A percentile compares a stretch with the other conserved stretches of the same genome.
These are phyloP conservation scores for Platanus orientalis DNA, from an alignment of 164 flowering plant genomes.

Conservation along the genomic window DNA sequence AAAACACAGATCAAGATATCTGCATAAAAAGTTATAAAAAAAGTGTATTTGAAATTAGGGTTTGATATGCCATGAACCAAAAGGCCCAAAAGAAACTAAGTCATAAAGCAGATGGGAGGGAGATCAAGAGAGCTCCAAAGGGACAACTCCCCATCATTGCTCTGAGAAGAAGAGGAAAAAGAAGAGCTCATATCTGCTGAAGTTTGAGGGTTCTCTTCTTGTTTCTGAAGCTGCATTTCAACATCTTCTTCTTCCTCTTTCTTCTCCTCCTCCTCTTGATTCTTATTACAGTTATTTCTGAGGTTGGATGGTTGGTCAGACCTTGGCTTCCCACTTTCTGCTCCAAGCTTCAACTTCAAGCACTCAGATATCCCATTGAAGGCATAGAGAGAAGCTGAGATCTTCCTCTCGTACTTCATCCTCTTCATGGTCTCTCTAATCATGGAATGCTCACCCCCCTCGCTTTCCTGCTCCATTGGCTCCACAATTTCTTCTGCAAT, in stretches of 20 bases:
- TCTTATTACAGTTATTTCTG: not conserved
- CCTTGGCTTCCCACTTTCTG: not conserved
- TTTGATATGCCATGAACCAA: too few species aligned
- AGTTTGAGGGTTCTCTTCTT: slow-evolving; percentile 4
- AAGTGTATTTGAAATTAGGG: too few species aligned
- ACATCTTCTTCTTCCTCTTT: slow-evolving; percentile 7
- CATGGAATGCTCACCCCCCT: not conserved
- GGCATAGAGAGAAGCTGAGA: slow-evolving; percentile 67
- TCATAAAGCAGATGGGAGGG: slow-evolving; percentile 43
- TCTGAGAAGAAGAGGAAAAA: slow-evolving; percentile 14
- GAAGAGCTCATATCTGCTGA: slow-evolving; percentile 4
- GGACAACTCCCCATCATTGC: slow-evolving; percentile 32
- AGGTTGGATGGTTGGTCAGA: slow-evolving; percentile 10
- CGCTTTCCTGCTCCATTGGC: too few species aligned
- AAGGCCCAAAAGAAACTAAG: slow-evolving; percentile 12
- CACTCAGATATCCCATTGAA: slow-evolving; percentile 64
- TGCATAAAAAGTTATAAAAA: too few species aligned
- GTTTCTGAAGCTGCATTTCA: slow-evolving; percentile 2
- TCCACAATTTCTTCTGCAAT: slow-evolving; percentile 37
- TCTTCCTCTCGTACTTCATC: slow-evolving; percentile 68
- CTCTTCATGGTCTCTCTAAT: slow-evolving; percentile 30
- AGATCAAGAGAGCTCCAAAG: slow-evolving; percentile 76
- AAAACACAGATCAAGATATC: too few species aligned
- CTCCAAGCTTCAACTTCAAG: slow-evolving; percentile 34
- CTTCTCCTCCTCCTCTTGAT: slow-evolving; percentile 4